Conservation (phyloP, 495 filamentous ascomycete genomes). For the Aspergillus cristatus region DNA sequence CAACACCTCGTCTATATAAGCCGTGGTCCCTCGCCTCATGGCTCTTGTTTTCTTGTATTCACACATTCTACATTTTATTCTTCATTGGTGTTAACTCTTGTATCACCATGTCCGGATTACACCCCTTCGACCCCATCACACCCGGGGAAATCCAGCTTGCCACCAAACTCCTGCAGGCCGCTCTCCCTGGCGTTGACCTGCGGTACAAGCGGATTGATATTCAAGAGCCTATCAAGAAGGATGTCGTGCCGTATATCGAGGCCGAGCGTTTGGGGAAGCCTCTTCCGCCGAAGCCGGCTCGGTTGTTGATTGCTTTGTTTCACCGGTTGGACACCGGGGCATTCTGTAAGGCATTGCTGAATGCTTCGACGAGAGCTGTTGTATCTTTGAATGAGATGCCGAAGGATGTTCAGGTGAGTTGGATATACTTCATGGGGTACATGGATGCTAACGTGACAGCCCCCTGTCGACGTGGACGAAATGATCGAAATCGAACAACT, state of each 20-base stretch:
- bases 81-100: no score
- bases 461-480: constrained; percentile 32
- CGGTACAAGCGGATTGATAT: constrained; percentile 35
- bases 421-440: background rate
- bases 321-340: constrained; percentile 30
- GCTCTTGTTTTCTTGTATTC: no score
- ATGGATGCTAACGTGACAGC: constrained; percentile 7
- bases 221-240: constrained; percentile 30
- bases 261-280: constrained; percentile 27
- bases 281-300: constrained; percentile 22
- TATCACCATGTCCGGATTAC: constrained; percentile 4
- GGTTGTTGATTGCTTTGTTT: constrained; percentile 32
- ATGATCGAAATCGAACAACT: constrained; percentile 32
- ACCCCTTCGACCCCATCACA: constrained; percentile 35
- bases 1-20: no score
- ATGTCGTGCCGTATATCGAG: constrained; percentile 30
- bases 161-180: constrained; percentile 25
- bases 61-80: no score
- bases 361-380: constrained; percentile 23
- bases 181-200: constrained; percentile 24
- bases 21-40: no score
- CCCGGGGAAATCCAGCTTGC: constrained; percentile 32
- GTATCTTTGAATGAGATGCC: constrained; percentile 31
- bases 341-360: constrained; percentile 29
- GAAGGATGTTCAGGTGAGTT: constrained; percentile 27